Percentiles rank a stretch among this genome's conserved stretches.
phyloP scores from a whole-genome alignment of 768 basidiomycete genomes.

The Candolleomyces aberdarensis region DNA sequence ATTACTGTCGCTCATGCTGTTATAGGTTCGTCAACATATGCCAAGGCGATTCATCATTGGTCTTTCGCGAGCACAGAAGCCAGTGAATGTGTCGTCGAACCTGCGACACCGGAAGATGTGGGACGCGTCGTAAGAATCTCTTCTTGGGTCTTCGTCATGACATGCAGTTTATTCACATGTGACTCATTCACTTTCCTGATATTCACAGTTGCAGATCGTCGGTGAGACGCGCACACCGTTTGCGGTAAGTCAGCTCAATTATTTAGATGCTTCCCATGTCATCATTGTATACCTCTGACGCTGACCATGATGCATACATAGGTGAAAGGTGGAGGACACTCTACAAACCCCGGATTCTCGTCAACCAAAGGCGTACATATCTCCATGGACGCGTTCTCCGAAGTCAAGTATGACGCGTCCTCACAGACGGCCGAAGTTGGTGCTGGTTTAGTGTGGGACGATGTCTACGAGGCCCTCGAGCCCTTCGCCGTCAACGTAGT shows the following conservation, averaged over 20 bases:
- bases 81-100: slow-evolving; percentile 53
- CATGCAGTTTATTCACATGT: no score
- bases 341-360: slow-evolving; percentile 52
- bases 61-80: slow-evolving; percentile 42
- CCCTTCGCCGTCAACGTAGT: slow-evolving; percentile 51
- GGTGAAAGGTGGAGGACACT: slow-evolving; percentile 66
- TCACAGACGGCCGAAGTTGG: slow-evolving; percentile 41
- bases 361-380: slow-evolving; percentile 62
- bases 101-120: slow-evolving; percentile 47
- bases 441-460: slow-evolving; percentile 60
- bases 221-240: slow-evolving; percentile 43
- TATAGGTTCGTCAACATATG: slow-evolving; percentile 29
- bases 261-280: slow-evolving; percentile 1
- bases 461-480: slow-evolving; percentile 51
- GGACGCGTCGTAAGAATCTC: slow-evolving; percentile 37
- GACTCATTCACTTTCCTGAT: neutral
- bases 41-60: slow-evolving; percentile 46
- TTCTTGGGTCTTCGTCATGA: no score
- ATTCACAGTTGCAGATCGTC: slow-evolving; percentile 43
- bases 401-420: slow-evolving; percentile 38
- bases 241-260: slow-evolving; percentile 33
- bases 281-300: slow-evolving; percentile 29
- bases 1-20: neutral
- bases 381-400: slow-evolving; percentile 45
- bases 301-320: slow-evolving; percentile 22